Evolutionary conservation across 257 asterid species (phyloP).

Genomic region (Salvia splendens): DNA sequence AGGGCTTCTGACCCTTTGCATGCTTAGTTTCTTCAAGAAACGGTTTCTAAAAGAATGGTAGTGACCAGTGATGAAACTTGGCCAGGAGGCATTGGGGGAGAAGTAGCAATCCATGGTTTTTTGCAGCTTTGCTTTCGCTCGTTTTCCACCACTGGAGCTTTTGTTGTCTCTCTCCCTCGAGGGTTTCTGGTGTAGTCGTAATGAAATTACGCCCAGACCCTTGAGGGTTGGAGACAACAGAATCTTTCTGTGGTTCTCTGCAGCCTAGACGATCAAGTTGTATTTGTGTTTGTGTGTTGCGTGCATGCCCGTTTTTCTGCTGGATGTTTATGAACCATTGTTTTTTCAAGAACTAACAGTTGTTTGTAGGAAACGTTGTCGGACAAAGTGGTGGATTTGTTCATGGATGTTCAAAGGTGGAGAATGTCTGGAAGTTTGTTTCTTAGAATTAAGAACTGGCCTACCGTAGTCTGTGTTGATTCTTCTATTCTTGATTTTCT

Average conservation of each 20-base stretch:
- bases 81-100: constrained; percentile 54
- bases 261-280: neutral
- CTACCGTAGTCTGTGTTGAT: constrained; percentile 2
- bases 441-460: neutral
- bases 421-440: constrained; percentile 6
- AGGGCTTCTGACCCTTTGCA: constrained; percentile 56
- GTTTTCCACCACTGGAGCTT: constrained; percentile 40
- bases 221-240: constrained; percentile 40
- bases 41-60: neutral
- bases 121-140: constrained; percentile 38
- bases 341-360: neutral
- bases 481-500: neutral
- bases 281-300: neutral
- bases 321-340: neutral
- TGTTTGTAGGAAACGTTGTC: constrained; percentile 5
- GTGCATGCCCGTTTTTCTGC: neutral
- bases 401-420: neutral
- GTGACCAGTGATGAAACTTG: neutral
- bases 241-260: constrained; percentile 36
- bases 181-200: constrained; percentile 47
- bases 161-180: constrained; percentile 65
- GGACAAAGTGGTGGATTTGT: neutral
- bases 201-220: constrained; percentile 32
- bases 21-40: neutral
- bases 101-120: constrained; percentile 44